Percentiles rank a stretch among this genome's conserved stretches.
Evolutionary conservation across 2,329 filamentous ascomycete genomes (phyloP).

Genomic region (Botrytis sinoallii): DNA sequence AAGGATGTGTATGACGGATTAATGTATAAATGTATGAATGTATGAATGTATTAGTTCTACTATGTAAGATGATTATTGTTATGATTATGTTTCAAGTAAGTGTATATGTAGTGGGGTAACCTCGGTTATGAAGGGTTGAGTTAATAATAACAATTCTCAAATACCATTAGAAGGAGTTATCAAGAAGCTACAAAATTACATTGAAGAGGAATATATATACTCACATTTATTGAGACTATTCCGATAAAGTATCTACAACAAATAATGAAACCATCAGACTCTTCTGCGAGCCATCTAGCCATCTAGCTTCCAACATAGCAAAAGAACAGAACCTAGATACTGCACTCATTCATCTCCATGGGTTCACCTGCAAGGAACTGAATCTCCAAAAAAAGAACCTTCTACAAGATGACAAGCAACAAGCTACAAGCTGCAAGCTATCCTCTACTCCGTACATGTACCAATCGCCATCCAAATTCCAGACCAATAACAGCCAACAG

Average conservation of each 20-base stretch:
- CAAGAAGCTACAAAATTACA: background rate
- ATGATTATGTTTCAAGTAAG: no score
- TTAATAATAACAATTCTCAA: background rate
- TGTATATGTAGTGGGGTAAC: background rate
- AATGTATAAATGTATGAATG: background rate
- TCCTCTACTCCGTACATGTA: no score
- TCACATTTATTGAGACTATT: background rate
- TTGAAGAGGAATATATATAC: background rate
- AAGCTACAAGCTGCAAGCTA: no score
- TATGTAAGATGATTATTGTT: background rate
- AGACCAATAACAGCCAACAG: background rate
- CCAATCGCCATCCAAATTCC: background rate
- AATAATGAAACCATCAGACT: background rate
- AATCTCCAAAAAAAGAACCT: background rate
- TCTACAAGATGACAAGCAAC: background rate
- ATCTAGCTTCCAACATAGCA: background rate
- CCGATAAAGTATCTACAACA: background rate
- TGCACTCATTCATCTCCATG: background rate
- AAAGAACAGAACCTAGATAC: background rate
- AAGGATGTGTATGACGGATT: background rate
- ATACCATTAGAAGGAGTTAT: background rate
- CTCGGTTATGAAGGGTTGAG: background rate
- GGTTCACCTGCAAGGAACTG: slow-evolving; percentile 10
- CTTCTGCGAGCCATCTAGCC: background rate
- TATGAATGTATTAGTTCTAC: background rate